Evolutionary conservation across 495 filamentous ascomycete genomes (phyloP).

Genomic region (Penicillium desertorum): DNA sequence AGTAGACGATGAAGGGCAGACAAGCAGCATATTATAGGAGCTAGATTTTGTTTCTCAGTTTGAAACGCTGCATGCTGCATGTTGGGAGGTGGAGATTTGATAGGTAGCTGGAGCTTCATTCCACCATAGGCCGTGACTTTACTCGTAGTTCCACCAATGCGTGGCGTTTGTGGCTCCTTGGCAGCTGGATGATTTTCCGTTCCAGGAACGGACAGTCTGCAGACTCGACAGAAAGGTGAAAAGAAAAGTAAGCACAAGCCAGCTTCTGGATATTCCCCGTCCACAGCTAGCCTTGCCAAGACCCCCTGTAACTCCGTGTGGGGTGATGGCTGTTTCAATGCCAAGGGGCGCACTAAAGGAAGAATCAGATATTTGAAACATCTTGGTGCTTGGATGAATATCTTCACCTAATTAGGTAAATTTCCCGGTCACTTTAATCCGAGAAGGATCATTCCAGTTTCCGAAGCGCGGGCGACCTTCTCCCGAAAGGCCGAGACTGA

Average conservation of each 20-base stretch:
- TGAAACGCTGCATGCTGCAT: conserved; percentile 10
- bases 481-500: not conserved
- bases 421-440: not conserved
- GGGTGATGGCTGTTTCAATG: conserved; percentile 18
- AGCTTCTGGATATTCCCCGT: not conserved
- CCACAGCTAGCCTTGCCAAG: conserved; percentile 13
- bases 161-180: not conserved
- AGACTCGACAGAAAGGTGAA: not conserved
- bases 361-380: not conserved
- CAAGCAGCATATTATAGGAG: not conserved
- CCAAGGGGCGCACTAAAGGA: not conserved
- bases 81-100: conserved; percentile 19
- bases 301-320: conserved; percentile 18
- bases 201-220: conserved; percentile 8
- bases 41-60: not conserved
- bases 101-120: conserved; percentile 2
- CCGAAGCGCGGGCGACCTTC: not conserved
- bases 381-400: not conserved
- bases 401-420: not conserved
- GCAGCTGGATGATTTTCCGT: not conserved
- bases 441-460: not conserved
- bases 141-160: conserved; percentile 21
- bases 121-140: conserved; percentile 8
- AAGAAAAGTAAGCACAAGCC: not conserved
- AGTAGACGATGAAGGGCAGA: not conserved